Evolutionary conservation across 768 basidiomycete species (phyloP), one percentile per base, ranked within the genome.

Genomic region (Hydnum rufescens): DNA sequence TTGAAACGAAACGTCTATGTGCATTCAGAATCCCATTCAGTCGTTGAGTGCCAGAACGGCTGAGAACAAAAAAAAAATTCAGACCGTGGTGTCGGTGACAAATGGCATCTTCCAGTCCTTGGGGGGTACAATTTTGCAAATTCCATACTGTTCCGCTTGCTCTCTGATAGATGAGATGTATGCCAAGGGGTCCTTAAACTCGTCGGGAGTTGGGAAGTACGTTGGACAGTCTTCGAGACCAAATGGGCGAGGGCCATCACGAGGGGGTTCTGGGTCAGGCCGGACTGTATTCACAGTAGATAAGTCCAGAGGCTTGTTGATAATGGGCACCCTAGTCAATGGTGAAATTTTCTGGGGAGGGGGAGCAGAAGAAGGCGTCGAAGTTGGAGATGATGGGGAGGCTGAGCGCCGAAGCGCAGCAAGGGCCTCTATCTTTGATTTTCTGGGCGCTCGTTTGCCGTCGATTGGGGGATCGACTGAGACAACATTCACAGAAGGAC

Each of bases 61-160:
- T 23, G 4, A n/a, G n/a, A n/a, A n/a, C 34, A 3, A 36, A 42
- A 49, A 43, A 57, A 39, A 48, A 51, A 54, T 42, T 70, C 78
- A 56, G 59, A 89, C 92, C 76, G 90, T 86, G 18, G 88, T 88
- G 63, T 96, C 81, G 43, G 92, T 85, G 6, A 87, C 80, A 63
- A 95, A 97, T 4, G 93, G 87, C 80, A 95, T 93, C 59, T 82
- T 75, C 95, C 95, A 99, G 22, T 75, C 82, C 53, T 73, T 71
- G 1, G 95, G 95, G 56, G 95, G 95, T 25, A 96, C 75, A 53
- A 99, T 78, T 70, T 99, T 99, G 69, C 87, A 92, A 60, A 99
- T 89, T 25, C 95, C 95, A 62, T 75, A 87, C 47, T 75, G 66
- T 62, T 70, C 73, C 0, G 82, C 93, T 30, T 70, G 66, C 50